Evolutionary conservation across 345 rosid genomes (phyloP), one percentile per base, ranked within the genome.

Genomic region (Rubroshorea leprosula): DNA sequence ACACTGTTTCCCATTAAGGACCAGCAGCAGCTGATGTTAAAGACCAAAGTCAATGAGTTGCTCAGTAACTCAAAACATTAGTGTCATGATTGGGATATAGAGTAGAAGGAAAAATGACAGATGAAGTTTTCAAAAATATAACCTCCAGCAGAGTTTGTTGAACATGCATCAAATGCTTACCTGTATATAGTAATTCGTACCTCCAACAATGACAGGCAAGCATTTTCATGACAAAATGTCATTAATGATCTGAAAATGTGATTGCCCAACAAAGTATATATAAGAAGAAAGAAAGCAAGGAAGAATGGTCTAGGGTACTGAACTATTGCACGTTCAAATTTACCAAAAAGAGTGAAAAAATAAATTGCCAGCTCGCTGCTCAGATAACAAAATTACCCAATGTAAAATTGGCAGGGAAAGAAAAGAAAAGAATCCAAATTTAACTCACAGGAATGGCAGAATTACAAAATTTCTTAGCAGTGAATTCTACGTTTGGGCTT

Each of bases 131-230:
- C 19, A 24, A 12, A 20, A 16, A 11, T 20, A 11, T 5, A 66
- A 54, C 25, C 50, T 45, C 23, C 22, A 21, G 6, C 14, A 31
- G 17, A 39, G 14, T 21, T 55, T 21, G 48, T 47, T 5, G 21
- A 55, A 29, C 50, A 56, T 23, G 29, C 68, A 61, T 22, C 1
- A 56, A 47, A 26, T 48, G 20, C 54, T 57, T 58, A 89, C 99
- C 90, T 93, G 99, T 72, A 89, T 89, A 60, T 93, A 93, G 67
- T 85, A 93, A 73, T 87, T 77, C 25, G 97, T 87, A 6, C 99
- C 99, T 54, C 99, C 99, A 66, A 87, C 97, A 57, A 93, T 79
- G 44, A 93, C 83, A 0, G 97, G 99, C 60, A 93, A 41, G 72
- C 54, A 66, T 68, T 82, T 68, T 4, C 99, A 95, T 51, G 92